phyloP scores from a whole-genome alignment of 2,329 filamentous ascomycete genomes.

The Neurospora crassa region DNA sequence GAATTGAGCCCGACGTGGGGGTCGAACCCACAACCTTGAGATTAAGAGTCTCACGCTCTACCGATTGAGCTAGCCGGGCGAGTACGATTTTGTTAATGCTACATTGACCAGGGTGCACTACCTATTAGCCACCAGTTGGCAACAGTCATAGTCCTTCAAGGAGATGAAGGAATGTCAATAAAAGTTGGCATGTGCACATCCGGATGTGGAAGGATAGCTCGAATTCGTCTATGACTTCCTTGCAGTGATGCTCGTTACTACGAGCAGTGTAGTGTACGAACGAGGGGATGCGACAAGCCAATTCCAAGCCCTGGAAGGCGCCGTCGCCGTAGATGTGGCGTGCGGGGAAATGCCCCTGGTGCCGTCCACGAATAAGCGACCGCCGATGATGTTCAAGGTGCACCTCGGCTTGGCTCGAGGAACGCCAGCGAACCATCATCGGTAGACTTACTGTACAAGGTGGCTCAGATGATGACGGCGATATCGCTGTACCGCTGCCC shows the following conservation, averaged over 20 bases:
- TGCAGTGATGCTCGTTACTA: background rate
- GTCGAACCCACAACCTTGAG: background rate
- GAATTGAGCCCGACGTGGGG: background rate
- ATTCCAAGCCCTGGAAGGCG: background rate
- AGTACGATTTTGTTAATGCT: background rate
- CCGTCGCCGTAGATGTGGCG: background rate
- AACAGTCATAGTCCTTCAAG: background rate
- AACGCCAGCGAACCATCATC: background rate
- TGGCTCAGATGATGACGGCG: background rate
- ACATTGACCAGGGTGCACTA: no score
- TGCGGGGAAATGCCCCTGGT: background rate
- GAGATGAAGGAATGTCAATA: background rate
- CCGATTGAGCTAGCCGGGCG: slow-evolving; percentile 57
- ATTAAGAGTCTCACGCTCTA: slow-evolving; percentile 66
- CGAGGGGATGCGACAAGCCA: background rate
- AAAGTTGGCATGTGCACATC: background rate
- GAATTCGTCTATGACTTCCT: no score
- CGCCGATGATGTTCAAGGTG: background rate
- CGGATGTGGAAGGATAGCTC: no score
- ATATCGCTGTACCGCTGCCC: background rate
- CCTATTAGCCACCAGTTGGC: background rate
- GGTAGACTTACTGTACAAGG: background rate
- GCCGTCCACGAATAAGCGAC: background rate
- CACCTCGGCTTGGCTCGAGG: background rate
- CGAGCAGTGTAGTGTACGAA: background rate